Conservation (phyloP, 2,329 filamentous ascomycete species). For the Orbilia oligospora region DNA sequence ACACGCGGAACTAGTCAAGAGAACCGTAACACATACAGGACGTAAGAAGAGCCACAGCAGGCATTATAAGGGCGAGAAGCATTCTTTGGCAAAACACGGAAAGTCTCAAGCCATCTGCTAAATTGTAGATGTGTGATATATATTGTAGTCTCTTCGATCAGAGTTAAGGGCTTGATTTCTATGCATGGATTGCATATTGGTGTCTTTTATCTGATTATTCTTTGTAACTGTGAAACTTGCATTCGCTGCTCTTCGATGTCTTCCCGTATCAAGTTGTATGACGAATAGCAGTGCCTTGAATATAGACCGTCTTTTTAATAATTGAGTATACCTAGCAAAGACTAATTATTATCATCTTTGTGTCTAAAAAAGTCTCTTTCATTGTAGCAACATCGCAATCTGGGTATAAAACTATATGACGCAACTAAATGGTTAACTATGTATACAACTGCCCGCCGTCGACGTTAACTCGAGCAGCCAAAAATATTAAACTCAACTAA, state of each 20-base stretch:
- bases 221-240: neutral
- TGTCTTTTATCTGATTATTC: constrained; percentile 1
- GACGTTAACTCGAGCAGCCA: neutral
- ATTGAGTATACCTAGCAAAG: too few relatives aligned
- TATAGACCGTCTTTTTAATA: neutral
- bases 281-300: neutral
- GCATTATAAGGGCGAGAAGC: constrained; percentile 79
- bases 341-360: too few relatives aligned
- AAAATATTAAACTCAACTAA: neutral
- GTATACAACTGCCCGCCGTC: constrained; percentile 15
- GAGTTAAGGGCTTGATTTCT: neutral
- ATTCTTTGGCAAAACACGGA: constrained; percentile 81
- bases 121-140: neutral
- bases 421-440: constrained; percentile 2
- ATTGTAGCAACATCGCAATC: neutral
- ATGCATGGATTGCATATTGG: constrained; percentile 14
- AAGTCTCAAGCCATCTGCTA: constrained; percentile 69
- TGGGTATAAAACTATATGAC: constrained; percentile 31
- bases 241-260: neutral
- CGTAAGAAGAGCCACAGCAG: constrained; percentile 66
- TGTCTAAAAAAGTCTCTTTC: neutral
- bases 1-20: constrained; percentile 71
- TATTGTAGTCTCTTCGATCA: neutral
- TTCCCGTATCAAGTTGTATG: neutral
- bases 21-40: constrained; percentile 72